Percentiles rank a stretch among this genome's conserved stretches.
Conservation (phyloP, 495 filamentous ascomycete genomes). For the Xylaria nigripes region DNA sequence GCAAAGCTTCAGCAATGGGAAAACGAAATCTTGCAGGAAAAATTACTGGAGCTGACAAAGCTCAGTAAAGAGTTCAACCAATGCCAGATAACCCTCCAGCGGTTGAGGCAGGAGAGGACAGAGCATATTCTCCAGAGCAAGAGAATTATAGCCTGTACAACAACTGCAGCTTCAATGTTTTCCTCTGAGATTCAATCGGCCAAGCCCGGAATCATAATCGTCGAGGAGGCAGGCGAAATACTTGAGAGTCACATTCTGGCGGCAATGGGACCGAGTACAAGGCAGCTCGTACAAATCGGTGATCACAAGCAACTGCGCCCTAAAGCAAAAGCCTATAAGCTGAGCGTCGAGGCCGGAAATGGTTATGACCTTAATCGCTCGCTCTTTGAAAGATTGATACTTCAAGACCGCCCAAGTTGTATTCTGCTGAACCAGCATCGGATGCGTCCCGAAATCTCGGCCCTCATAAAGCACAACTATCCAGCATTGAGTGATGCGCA, state of each 20-base stretch:
- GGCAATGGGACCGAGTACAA: conserved; percentile 48
- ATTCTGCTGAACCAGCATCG: conserved; percentile 57
- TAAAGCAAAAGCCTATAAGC: conserved; percentile 55
- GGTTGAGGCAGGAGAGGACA: conserved; percentile 38
- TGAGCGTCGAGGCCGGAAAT: conserved; percentile 59
- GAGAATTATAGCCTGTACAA: conserved; percentile 66
- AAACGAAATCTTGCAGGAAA: conserved; percentile 42
- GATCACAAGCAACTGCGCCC: conserved; percentile 74
- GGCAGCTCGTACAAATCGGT: conserved; percentile 66
- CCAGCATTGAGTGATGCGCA: conserved; percentile 53
- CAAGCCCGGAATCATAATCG: conserved; percentile 48
- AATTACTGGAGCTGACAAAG: conserved; percentile 31
- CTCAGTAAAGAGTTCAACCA: conserved; percentile 37
- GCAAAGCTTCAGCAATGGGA: conserved; percentile 40
- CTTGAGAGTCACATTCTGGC: conserved; percentile 64
- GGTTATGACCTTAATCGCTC: conserved; percentile 65
- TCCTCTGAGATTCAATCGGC: conserved; percentile 42
- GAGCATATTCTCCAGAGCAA: conserved; percentile 43
- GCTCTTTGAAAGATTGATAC: conserved; percentile 63
- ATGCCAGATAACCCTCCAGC: conserved; percentile 30
- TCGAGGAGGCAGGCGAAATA: conserved; percentile 78
- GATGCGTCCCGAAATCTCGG: conserved; percentile 64
- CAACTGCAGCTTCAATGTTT: conserved; percentile 63
- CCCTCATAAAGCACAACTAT: conserved; percentile 56
- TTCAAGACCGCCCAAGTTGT: conserved; percentile 44